A percentile compares a stretch with the other conserved stretches of the same genome.
phyloP scores from a whole-genome alignment of 23 red algal genomes.

The Gracilaria domingensis region DNA sequence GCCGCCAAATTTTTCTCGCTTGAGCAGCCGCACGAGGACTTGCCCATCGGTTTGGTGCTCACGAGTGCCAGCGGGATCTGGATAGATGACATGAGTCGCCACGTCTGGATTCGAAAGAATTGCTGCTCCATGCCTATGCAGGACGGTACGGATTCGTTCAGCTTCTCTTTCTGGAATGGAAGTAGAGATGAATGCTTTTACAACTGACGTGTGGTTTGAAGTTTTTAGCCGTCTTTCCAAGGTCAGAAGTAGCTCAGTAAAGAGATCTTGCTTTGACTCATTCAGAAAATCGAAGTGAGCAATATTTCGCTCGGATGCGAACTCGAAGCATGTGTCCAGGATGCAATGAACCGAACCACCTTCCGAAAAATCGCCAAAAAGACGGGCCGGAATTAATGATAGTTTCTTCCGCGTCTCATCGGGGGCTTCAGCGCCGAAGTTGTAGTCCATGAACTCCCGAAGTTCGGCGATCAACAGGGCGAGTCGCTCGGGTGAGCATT shows the following conservation, averaged over 20 bases:
- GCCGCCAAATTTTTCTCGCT: slow-evolving; percentile 24
- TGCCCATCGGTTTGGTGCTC: slow-evolving; percentile 81
- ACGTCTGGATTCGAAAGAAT: slow-evolving; percentile 77
- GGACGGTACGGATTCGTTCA: slow-evolving; percentile 27
- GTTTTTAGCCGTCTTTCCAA: slow-evolving; percentile 1
- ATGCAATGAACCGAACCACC: slow-evolving; percentile 47
- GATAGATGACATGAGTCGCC: slow-evolving; percentile 92
- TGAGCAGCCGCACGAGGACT: slow-evolving; percentile 67
- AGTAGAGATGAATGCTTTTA: slow-evolving; percentile 56
- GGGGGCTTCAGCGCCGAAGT: slow-evolving; percentile 35
- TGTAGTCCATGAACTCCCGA: slow-evolving; percentile 47
- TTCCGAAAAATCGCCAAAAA: slow-evolving; percentile 67
- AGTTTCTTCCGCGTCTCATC: slow-evolving; percentile 15
- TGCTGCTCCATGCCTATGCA: slow-evolving; percentile 72
- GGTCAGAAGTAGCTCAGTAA: slow-evolving; percentile 3
- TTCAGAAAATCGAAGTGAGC: slow-evolving; percentile 34
- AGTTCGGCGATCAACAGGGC: slow-evolving; percentile 34
- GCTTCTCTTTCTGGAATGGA: slow-evolving; percentile 22
- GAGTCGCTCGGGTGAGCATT: slow-evolving; percentile 43
- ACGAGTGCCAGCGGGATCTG: slow-evolving; percentile 62
- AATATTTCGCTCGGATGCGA: slow-evolving; percentile 26
- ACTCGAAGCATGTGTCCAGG: slow-evolving; percentile 49
- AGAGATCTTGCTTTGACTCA: neutral
- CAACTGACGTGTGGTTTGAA: neutral
- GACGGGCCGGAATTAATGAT: slow-evolving; percentile 45